phyloP scores from a whole-genome alignment of 352 stramenopile species.

The Phytophthora hybrid region DNA sequence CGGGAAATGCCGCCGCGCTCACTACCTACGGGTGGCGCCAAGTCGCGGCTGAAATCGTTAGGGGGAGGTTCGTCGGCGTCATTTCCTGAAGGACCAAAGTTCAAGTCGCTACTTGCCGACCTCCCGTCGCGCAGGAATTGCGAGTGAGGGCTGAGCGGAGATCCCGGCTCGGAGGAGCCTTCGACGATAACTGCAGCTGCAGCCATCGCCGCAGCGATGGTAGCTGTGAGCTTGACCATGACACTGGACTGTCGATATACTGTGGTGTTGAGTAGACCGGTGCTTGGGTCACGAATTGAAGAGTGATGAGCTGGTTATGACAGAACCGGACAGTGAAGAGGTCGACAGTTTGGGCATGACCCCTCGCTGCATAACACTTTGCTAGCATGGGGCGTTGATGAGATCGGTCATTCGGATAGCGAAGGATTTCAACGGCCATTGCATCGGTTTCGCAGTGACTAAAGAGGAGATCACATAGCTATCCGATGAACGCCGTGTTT shows the following conservation, averaged over 20 bases:
- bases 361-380: no score
- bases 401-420: conserved; percentile 24
- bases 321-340: no score
- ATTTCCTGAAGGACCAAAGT: background rate
- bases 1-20: background rate
- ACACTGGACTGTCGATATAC: background rate
- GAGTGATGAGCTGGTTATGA: background rate
- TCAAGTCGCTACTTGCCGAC: background rate
- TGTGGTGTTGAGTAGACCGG: background rate
- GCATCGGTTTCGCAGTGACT: background rate
- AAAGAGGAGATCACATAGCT: background rate
- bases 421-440: conserved; percentile 3
- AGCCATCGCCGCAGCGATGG: conserved; percentile 7
- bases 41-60: conserved; percentile 3
- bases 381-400: background rate
- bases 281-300: background rate
- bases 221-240: conserved; percentile 19
- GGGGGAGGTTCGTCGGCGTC: background rate
- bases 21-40: background rate
- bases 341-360: no score
- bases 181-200: conserved; percentile 16
- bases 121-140: conserved; percentile 10
- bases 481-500: background rate
- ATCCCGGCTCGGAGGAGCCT: background rate
- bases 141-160: conserved; percentile 1